Percentiles rank a stretch among this genome's conserved stretches.
Conservation (phyloP, 1,139 yeast species). For the Spathaspora jeffriesii region DNA sequence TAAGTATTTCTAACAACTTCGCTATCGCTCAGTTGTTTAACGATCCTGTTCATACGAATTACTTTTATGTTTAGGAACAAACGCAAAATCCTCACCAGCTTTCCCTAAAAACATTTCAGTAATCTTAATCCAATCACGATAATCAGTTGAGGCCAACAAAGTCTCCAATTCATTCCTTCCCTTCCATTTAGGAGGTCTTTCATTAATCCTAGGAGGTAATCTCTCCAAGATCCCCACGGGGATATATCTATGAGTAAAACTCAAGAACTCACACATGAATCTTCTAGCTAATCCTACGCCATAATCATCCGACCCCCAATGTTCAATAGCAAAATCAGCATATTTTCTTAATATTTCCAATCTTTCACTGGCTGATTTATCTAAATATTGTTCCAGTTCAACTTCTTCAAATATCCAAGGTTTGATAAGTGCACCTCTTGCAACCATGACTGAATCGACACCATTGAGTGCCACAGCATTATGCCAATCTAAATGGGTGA, state of each 20-base stretch:
- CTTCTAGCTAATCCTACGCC: constrained; percentile 90
- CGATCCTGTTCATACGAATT: constrained; percentile 56
- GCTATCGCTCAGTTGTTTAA: background rate
- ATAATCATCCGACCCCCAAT: constrained; percentile 98
- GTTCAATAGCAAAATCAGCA: constrained; percentile 83
- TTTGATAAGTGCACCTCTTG: constrained; percentile 95
- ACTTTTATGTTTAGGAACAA: constrained; percentile 93
- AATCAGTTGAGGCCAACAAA: constrained; percentile 79
- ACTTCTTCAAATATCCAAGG: constrained; percentile 99
- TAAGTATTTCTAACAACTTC: background rate
- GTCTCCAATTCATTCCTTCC: constrained; percentile 97
- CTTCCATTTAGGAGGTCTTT: constrained; percentile 91
- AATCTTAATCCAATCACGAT: constrained; percentile 93
- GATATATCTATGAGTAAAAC: constrained; percentile 91
- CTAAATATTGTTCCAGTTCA: constrained; percentile 84
- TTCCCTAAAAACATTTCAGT: constrained; percentile 97
- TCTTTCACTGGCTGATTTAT: constrained; percentile 88
- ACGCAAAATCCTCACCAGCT: constrained; percentile 70
- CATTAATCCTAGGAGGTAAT: constrained; percentile 86
- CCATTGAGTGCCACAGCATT: constrained; percentile 67
- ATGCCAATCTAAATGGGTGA: constrained; percentile 87
- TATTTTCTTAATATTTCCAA: constrained; percentile 70
- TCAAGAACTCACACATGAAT: constrained; percentile 90
- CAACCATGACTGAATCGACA: constrained; percentile 95
- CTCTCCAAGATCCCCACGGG: constrained; percentile 93